Evolutionary conservation across 129 eudicot species (phyloP).

Genomic region (Pseudognaphalium luteoalbum): DNA sequence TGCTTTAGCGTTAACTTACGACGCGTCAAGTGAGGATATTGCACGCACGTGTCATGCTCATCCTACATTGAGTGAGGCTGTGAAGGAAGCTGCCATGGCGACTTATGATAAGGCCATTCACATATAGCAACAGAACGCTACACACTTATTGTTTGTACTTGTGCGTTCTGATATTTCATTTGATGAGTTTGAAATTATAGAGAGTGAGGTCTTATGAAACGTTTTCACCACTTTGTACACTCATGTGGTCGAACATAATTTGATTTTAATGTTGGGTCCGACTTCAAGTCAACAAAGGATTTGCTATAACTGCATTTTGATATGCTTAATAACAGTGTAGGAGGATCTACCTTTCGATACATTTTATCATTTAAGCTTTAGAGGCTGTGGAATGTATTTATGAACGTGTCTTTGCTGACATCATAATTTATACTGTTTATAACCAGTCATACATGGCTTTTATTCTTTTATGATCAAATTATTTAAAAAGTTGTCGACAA

Average conservation of each 20-base stretch:
- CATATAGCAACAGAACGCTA: constrained; percentile 1
- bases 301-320: not conserved
- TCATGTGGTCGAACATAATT: not conserved
- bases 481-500: not conserved
- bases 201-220: not conserved
- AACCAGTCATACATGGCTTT: not conserved
- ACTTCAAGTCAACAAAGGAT: not conserved
- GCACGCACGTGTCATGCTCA: constrained; percentile 98
- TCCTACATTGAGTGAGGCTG: constrained; percentile 86
- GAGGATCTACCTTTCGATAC: not conserved
- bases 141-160: not conserved
- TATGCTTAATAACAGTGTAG: constrained; percentile 12
- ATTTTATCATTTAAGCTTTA: not conserved
- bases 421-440: not conserved
- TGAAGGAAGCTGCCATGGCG: constrained; percentile 93
- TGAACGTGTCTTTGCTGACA: not conserved
- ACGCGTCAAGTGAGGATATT: constrained; percentile 91
- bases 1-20: constrained; percentile 66
- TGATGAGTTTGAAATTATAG: not conserved
- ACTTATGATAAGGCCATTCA: constrained; percentile 82
- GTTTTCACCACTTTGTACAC: not conserved
- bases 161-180: not conserved
- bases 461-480: not conserved
- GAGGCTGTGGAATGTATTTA: not conserved
- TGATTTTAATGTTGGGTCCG: constrained; percentile 6